Conservation (phyloP, 2,329 filamentous ascomycete species). For the Colletotrichum magnum region DNA sequence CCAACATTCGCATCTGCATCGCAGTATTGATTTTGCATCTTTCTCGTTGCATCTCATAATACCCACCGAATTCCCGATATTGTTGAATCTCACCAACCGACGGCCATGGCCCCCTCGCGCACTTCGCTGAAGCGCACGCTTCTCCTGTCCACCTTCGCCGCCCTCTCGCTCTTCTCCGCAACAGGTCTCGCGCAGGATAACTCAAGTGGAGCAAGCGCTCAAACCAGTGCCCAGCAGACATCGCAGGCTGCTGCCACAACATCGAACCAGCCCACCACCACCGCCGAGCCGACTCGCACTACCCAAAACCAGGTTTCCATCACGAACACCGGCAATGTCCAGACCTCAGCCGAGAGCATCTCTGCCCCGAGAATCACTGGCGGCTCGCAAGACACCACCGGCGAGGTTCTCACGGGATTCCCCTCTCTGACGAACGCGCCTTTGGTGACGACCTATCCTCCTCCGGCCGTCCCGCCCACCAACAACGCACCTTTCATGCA, state of each 20-base stretch:
- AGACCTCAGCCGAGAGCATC: slow-evolving; percentile 37
- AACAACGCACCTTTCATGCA: slow-evolving; percentile 92
- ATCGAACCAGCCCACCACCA: slow-evolving; percentile 33
- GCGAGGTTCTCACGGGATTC: slow-evolving; percentile 49
- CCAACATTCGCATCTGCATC: neutral
- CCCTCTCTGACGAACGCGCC: slow-evolving; percentile 59
- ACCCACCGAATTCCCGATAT: neutral
- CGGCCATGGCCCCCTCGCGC: slow-evolving; percentile 34
- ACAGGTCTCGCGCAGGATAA: slow-evolving; percentile 52
- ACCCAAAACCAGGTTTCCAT: slow-evolving; percentile 41
- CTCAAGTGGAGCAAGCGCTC: slow-evolving; percentile 19
- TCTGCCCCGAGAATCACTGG: slow-evolving; percentile 43
- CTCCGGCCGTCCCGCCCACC: slow-evolving; percentile 85
- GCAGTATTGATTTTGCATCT: neutral
- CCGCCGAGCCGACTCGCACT: slow-evolving; percentile 38
- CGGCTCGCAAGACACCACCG: slow-evolving; percentile 39
- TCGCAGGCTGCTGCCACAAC: slow-evolving; percentile 32
- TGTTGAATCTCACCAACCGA: neutral
- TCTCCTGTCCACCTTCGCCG: slow-evolving; percentile 87
- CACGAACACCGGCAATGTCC: slow-evolving; percentile 42
- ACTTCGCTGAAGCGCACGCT: slow-evolving; percentile 49
- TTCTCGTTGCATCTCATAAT: slow-evolving; percentile 3
- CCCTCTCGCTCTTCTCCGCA: slow-evolving; percentile 47
- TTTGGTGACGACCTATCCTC: slow-evolving; percentile 72
- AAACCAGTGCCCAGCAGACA: slow-evolving; percentile 12